phyloP scores from a whole-genome alignment of 306 rosid genomes.

The Prunus davidiana region DNA sequence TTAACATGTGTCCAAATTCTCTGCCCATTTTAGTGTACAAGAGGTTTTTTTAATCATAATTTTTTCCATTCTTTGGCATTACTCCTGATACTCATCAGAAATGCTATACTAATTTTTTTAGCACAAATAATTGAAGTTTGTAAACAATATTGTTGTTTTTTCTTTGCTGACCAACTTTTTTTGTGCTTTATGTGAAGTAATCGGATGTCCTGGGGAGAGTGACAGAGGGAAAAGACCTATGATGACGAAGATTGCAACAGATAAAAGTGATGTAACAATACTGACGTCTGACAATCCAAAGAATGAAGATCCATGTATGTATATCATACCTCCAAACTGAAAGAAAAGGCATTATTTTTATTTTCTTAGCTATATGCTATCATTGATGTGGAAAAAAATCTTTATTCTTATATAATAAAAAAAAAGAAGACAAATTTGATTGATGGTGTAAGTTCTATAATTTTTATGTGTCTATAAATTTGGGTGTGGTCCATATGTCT shows the following conservation, averaged over 20 bases:
- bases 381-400: not conserved
- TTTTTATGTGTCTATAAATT: not conserved
- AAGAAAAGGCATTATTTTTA: not conserved
- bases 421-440: not conserved
- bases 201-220: constrained; percentile 71
- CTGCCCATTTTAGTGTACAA: not conserved
- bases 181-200: constrained; percentile 46
- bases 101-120: not conserved
- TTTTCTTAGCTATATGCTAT: not conserved
- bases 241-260: constrained; percentile 93
- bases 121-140: not conserved
- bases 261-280: constrained; percentile 88
- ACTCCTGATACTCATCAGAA: not conserved
- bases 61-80: not conserved
- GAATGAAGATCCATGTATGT: constrained; percentile 91
- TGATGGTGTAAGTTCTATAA: not conserved
- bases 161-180: constrained; percentile 9
- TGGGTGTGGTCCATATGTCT: not conserved
- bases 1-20: not conserved
- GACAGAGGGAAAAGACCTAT: constrained; percentile 92
- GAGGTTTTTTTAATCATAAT: not conserved
- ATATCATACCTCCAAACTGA: constrained; percentile 1
- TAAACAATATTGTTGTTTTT: not conserved
- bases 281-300: constrained; percentile 85
- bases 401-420: not conserved